Conservation (phyloP, 257 asterid species). For the Capsicum pubescens region DNA sequence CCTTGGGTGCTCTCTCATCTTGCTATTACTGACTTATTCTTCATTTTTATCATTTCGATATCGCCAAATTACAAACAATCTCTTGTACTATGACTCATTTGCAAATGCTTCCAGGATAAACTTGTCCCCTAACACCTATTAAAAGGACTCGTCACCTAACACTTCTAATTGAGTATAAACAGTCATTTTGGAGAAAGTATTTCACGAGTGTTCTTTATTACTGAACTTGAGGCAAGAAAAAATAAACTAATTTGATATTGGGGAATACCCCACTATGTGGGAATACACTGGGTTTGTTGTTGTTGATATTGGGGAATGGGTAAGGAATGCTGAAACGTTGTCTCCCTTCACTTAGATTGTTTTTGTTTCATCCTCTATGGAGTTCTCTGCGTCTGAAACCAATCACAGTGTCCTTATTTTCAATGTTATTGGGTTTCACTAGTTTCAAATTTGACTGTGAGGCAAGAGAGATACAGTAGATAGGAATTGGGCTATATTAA, state of each 20-base stretch:
- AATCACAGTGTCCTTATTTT: not conserved
- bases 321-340: not conserved
- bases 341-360: not conserved
- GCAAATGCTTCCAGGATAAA: not conserved
- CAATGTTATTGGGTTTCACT: not conserved
- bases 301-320: not conserved
- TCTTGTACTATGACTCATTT: not conserved
- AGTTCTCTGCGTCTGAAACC: not conserved
- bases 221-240: not conserved
- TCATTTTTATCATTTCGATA: not conserved
- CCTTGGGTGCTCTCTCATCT: constrained; percentile 7
- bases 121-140: not conserved
- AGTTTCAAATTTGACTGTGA: not conserved
- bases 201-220: not conserved
- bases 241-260: not conserved
- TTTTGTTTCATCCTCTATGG: not conserved
- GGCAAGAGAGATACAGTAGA: not conserved
- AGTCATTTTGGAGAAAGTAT: not conserved
- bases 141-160: not conserved
- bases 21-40: not conserved
- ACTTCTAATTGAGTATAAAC: not conserved
- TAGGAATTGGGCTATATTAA: not conserved
- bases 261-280: too few species aligned
- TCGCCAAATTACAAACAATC: not conserved
- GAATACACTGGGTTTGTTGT: too few species aligned